A percentile compares a stretch with the other conserved stretches of the same genome.
Conservation (phyloP, 371 early-diverging fungal species). For the Mucor mucedo region DNA sequence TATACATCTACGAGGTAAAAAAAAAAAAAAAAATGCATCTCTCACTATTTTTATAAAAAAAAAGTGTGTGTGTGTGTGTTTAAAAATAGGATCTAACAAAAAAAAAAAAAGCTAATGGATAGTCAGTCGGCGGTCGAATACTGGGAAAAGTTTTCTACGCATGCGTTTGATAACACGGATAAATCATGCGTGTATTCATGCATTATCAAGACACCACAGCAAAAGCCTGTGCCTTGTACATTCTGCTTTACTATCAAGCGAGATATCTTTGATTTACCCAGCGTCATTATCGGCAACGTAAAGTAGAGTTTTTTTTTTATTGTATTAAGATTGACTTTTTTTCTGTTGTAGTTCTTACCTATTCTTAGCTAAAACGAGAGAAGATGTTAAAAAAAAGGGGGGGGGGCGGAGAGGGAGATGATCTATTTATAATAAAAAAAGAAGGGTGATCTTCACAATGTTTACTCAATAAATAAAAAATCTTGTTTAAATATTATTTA, state of each 20-base stretch:
- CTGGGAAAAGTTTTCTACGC: conserved; percentile 90
- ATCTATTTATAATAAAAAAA: too few relatives aligned
- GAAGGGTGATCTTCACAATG: too few relatives aligned
- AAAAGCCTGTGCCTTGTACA: conserved; percentile 77
- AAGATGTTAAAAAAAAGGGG: too few relatives aligned
- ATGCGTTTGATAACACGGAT: conserved; percentile 88
- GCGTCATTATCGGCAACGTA: conserved; percentile 83
- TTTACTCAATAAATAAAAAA: background rate
- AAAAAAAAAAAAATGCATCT: background rate
- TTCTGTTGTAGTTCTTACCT: conserved; percentile 7
- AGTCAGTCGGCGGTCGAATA: conserved; percentile 87
- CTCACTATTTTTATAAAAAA: background rate
- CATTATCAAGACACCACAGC: conserved; percentile 69
- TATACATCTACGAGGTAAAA: conserved; percentile 79
- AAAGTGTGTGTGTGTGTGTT: background rate
- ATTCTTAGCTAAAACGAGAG: background rate
- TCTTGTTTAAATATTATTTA: conserved; percentile 1
- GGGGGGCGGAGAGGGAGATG: too few relatives aligned
- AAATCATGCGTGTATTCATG: conserved; percentile 82
- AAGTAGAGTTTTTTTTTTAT: too few relatives aligned
- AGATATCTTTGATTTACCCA: conserved; percentile 90
- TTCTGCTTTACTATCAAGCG: conserved; percentile 92
- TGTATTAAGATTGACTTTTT: background rate
- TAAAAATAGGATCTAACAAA: background rate
- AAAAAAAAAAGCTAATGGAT: conserved; percentile 77